Evolutionary conservation across 164 flowering plant genomes (phyloP).

Genomic region (Berberis thunbergii): DNA sequence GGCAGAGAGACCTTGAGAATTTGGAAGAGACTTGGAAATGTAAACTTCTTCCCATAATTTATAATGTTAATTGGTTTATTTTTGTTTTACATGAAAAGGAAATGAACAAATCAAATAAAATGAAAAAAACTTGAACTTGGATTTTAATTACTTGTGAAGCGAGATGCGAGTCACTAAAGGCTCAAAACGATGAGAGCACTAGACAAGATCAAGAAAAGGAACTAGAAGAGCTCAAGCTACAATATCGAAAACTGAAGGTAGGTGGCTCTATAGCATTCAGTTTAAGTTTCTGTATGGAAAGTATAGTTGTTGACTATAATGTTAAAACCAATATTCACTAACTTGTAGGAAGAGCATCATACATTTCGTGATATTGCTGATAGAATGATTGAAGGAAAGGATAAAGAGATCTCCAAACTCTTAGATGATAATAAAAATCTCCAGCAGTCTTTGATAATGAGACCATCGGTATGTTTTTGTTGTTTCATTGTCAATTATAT

Average conservation of each 20-base stretch:
- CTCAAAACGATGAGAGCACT: constrained; percentile 42
- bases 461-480: constrained; percentile 29
- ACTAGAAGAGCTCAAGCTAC: constrained; percentile 49
- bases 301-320: constrained; percentile 1
- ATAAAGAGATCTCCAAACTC: constrained; percentile 72
- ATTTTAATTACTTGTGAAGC: constrained; percentile 35
- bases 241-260: constrained; percentile 67
- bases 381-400: constrained; percentile 90
- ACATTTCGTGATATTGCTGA: constrained; percentile 93
- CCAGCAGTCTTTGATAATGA: constrained; percentile 41
- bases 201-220: constrained; percentile 50
- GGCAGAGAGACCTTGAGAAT: constrained; percentile 60
- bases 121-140: constrained; percentile 1
- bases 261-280: constrained; percentile 4
- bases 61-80: not conserved
- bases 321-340: constrained; percentile 1
- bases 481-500: not conserved
- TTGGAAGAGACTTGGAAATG: constrained; percentile 91
- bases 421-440: constrained; percentile 64
- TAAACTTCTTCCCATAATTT: constrained; percentile 14
- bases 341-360: constrained; percentile 77
- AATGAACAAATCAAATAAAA: too few species aligned
- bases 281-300: not conserved
- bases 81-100: not conserved
- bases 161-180: constrained; percentile 55